Base-by-base conservation (phyloP, 2,329 filamentous ascomycete species). In the Karstenula rhodostoma region DNA sequence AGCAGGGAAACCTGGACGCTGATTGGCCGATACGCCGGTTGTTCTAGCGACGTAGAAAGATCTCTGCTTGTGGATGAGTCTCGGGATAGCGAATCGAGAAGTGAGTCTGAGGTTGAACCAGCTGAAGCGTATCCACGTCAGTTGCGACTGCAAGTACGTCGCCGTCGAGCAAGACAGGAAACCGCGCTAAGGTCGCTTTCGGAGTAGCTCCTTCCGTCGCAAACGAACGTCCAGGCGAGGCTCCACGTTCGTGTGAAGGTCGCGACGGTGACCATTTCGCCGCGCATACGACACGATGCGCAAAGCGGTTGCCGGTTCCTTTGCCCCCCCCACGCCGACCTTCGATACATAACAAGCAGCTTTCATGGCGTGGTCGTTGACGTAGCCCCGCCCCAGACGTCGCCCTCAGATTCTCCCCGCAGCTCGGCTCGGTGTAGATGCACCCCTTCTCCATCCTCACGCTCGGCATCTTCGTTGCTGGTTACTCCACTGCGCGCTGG, bases 401-500 rank as follows among this genome's bases (percentile, higher is more conserved):
- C 48, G 29, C 32, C 19, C 22, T 15, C 44, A 12, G 29, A 13
- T 44, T 33, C 42, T 6, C 17, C 48, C 23, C 44, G 5, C 33
- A 2, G 68, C 70, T 70, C 68, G 66, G 65, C 71, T 68, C 64
- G 49, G 63, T 53, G 65, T 87, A 85, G 86, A 98, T 98, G 94
- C 94, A 97, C 93, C 93, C 94, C 76, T 97, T 98, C 84, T 98
- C 94, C 66, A 85, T 94, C 79, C 87, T 97, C 80, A 96, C 94
- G 75, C 89, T 97, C 83, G 93, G 91, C 83, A 97, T 99, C 84
- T 99, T 99, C 85, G 91, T 98, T 86, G 94, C 95, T 83, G 95
- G 95, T 81, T 99, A 99, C 86, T 98, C 94, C 80, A 99, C 95
- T 82, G 95, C 95, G 77, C 91, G 95, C 85, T 99, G 95, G 94